Conservation (phyloP, 768 basidiomycete species). For the Suillus brevipes region DNA sequence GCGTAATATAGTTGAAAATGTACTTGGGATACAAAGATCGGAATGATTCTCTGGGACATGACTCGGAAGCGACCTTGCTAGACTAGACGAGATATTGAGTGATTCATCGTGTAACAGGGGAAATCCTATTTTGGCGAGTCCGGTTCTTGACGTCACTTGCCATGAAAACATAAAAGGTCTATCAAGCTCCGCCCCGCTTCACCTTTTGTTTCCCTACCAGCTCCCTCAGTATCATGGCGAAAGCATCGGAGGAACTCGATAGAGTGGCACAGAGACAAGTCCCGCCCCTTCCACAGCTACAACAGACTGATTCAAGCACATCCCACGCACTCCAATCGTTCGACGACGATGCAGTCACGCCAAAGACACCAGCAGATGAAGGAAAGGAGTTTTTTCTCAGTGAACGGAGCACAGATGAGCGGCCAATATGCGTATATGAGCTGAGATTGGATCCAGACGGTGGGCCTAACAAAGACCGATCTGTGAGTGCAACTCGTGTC, state of each 20-base stretch:
- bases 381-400: slow-evolving; percentile 86
- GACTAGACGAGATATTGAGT: not conserved
- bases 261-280: not conserved
- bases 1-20: slow-evolving; percentile 8
- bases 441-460: slow-evolving; percentile 87
- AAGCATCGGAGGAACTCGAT: not conserved
- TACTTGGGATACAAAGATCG: slow-evolving; percentile 7
- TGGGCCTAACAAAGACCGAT: slow-evolving; percentile 81
- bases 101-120: not conserved
- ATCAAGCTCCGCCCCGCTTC: slow-evolving; percentile 1
- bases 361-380: slow-evolving; percentile 92
- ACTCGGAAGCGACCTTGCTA: not conserved
- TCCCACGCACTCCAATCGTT: not conserved
- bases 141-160: slow-evolving; percentile 1
- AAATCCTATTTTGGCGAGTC: not conserved
- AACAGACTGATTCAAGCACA: not conserved
- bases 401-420: slow-evolving; percentile 48
- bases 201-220: not conserved
- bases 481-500: slow-evolving; percentile 50
- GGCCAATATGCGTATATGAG: slow-evolving; percentile 81
- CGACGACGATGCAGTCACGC: slow-evolving; percentile 44
- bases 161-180: slow-evolving; percentile 1
- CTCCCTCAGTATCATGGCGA: slow-evolving; percentile 16
- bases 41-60: slow-evolving; percentile 3
- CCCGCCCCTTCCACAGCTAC: not conserved